A percentile compares a stretch with the other conserved stretches of the same genome.
Conservation (phyloP, 2,329 filamentous ascomycete species). For the Juglanconis oblonga region DNA sequence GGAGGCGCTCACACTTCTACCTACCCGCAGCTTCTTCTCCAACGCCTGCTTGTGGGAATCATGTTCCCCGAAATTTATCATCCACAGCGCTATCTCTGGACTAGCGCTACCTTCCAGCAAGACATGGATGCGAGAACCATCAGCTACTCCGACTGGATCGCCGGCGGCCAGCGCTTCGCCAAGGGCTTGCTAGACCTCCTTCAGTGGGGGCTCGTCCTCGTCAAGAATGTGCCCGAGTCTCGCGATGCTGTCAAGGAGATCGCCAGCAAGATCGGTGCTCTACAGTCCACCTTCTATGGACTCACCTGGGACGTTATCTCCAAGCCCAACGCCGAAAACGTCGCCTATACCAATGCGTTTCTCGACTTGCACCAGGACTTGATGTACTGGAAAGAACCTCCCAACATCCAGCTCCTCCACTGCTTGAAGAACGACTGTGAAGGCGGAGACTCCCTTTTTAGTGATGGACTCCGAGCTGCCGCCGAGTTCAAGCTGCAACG, state of each 20-base stretch:
- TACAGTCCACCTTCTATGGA: constrained; percentile 90
- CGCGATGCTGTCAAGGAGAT: constrained; percentile 66
- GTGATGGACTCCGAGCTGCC: constrained; percentile 67
- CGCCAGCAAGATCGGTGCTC: constrained; percentile 68
- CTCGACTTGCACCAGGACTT: constrained; percentile 93
- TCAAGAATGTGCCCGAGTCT: constrained; percentile 69
- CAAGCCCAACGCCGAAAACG: constrained; percentile 81
- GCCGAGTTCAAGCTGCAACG: constrained; percentile 30
- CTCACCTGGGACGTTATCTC: constrained; percentile 85
- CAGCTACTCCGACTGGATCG: constrained; percentile 71
- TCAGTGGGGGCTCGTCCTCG: constrained; percentile 70
- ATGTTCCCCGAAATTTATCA: constrained; percentile 30
- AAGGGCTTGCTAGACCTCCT: constrained; percentile 61
- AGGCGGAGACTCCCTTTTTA: constrained; percentile 85
- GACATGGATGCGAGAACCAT: constrained; percentile 52
- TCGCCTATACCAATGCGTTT: constrained; percentile 80
- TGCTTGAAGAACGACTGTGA: constrained; percentile 76
- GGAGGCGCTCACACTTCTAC: constrained; percentile 30
- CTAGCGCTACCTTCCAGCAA: constrained; percentile 31
- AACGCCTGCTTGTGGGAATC: constrained; percentile 24
- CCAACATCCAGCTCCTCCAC: constrained; percentile 83
- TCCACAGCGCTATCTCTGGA: constrained; percentile 39
- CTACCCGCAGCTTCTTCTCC: constrained; percentile 30
- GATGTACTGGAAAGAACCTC: constrained; percentile 77
- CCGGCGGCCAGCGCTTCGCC: constrained; percentile 53